These are phyloP conservation scores for Cicer pinnatifidum DNA, from an alignment of 306 rosid species.

Conservation along the genomic window DNA sequence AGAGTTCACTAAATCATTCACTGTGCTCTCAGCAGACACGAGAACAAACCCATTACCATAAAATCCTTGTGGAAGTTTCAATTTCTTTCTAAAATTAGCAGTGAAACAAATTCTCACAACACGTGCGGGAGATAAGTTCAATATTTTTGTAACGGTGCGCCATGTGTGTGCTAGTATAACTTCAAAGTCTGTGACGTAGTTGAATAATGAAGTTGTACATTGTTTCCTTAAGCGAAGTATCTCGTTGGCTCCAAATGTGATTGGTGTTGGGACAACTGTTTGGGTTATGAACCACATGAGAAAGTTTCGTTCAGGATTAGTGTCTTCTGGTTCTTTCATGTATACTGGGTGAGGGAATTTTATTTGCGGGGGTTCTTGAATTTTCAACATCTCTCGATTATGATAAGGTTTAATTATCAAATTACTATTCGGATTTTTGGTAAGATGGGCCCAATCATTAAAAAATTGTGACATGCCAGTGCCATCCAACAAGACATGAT, in stretches of 20 bases:
- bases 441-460: constrained; percentile 69
- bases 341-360: constrained; percentile 53
- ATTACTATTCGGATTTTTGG: constrained; percentile 32
- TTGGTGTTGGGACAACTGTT: constrained; percentile 55
- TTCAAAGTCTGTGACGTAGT: constrained; percentile 60
- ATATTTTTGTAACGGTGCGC: constrained; percentile 70
- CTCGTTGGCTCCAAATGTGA: constrained; percentile 52
- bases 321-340: constrained; percentile 31
- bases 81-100: constrained; percentile 51
- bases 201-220: constrained; percentile 55
- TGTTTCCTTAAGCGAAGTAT: constrained; percentile 62
- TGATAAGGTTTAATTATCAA: constrained; percentile 58
- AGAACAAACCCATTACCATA: constrained; percentile 77
- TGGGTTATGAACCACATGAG: constrained; percentile 54
- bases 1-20: constrained; percentile 47
- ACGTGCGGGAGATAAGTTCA: constrained; percentile 45
- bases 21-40: constrained; percentile 60
- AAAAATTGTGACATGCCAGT: constrained; percentile 74
- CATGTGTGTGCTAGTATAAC: constrained; percentile 78
- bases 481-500: constrained; percentile 77
- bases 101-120: constrained; percentile 69
- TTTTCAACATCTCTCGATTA: constrained; percentile 57
- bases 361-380: constrained; percentile 46
- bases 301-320: constrained; percentile 43
- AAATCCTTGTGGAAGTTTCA: constrained; percentile 58